Conservation (phyloP, 768 basidiomycete genomes). For the Lanmaoa pseudosensibilis region DNA sequence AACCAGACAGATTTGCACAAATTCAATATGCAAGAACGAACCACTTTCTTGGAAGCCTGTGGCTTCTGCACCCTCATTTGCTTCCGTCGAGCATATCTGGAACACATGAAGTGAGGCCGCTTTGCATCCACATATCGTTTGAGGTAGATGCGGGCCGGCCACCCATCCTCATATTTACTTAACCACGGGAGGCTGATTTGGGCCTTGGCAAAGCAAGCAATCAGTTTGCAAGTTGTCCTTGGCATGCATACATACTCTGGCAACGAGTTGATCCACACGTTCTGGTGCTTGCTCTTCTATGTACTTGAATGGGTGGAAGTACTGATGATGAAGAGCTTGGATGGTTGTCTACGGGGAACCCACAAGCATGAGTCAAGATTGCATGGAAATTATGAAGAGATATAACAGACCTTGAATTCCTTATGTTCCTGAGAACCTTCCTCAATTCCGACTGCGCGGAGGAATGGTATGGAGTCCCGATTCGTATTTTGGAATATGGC, state of each 20-base stretch:
- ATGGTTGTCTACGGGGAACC: constrained; percentile 6
- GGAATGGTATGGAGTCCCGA: background rate
- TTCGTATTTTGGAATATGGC: background rate
- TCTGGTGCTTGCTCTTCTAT: constrained; percentile 15
- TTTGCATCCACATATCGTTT: constrained; percentile 17
- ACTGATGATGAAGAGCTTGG: background rate
- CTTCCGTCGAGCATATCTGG: background rate
- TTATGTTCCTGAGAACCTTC: constrained; percentile 7
- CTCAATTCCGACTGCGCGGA: constrained; percentile 2
- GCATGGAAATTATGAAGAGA: background rate
- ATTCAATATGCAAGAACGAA: background rate
- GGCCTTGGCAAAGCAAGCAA: constrained; percentile 4
- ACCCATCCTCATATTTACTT: constrained; percentile 16
- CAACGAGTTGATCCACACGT: constrained; percentile 8
- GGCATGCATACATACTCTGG: background rate
- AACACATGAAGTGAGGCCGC: constrained; percentile 2
- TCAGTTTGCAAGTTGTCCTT: background rate
- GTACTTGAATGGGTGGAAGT: constrained; percentile 16
- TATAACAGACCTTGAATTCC: background rate
- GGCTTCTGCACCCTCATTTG: background rate
- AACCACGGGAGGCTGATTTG: constrained; percentile 17
- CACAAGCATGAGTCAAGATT: background rate
- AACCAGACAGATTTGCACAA: background rate
- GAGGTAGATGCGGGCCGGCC: constrained; percentile 22
- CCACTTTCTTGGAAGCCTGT: background rate